Conservation (phyloP, 2,329 filamentous ascomycete species). For the Leptodontidium sp. region DNA sequence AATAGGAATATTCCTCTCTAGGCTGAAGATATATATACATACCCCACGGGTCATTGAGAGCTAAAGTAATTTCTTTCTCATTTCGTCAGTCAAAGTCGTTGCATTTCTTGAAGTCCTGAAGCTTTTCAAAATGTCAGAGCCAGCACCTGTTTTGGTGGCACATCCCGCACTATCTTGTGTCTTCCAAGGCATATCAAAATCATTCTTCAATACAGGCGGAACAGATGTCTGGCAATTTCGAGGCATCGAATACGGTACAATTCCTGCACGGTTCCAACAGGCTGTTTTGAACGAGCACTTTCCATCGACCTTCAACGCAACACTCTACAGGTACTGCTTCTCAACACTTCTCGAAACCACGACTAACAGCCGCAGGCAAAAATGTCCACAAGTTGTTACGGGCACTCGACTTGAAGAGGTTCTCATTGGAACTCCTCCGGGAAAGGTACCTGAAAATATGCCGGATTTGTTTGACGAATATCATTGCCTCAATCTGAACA, state of each 20-base stretch:
- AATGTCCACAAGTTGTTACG: conserved; percentile 27
- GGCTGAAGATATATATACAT: too few relatives aligned
- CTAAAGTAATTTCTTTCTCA: too few relatives aligned
- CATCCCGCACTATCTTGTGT: not conserved
- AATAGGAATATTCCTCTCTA: too few relatives aligned
- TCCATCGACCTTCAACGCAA: conserved; percentile 12
- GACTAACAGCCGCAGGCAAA: conserved; percentile 18
- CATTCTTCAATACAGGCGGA: not conserved
- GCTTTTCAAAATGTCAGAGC: not conserved
- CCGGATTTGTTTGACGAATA: conserved; percentile 28
- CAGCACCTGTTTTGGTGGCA: not conserved
- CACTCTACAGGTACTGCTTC: conserved; percentile 27
- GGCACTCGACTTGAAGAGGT: conserved; percentile 26
- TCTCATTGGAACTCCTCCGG: conserved; percentile 23
- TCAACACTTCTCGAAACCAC: not conserved
- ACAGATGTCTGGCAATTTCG: conserved; percentile 28
- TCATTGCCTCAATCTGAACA: conserved; percentile 58
- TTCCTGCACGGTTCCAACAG: conserved; percentile 29
- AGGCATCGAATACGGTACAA: conserved; percentile 32
- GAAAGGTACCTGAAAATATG: conserved; percentile 6
- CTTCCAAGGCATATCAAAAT: not conserved
- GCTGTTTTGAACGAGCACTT: conserved; percentile 22
- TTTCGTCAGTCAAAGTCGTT: too few relatives aligned
- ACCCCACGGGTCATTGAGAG: too few relatives aligned
- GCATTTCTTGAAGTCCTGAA: too few relatives aligned